Evolutionary conservation across 495 filamentous ascomycete species (phyloP), one percentile per base, ranked within the genome.

Genomic region (Chaetomium cochliodes): DNA sequence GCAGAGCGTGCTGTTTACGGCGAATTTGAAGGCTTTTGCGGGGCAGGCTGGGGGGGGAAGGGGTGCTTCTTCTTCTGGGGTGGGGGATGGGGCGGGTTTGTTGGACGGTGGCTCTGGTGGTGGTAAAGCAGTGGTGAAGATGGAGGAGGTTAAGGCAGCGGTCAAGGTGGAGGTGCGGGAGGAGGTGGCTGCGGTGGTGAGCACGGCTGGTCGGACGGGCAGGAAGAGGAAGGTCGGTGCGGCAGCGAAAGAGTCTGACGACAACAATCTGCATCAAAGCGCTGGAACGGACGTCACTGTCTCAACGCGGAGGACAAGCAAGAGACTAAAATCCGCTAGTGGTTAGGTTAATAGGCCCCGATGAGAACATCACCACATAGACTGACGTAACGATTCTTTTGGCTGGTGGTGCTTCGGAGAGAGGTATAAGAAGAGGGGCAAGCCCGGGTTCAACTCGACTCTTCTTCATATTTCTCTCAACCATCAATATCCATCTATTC

Each of bases 1-100:
- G 2, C 94, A 99, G 76, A 93, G 88, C 46, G 96, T 98, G 20
- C 82, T 99, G 6, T 99, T 99, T 73, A 94, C 94, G 0, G 96
- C 94, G 4, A 92, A 99, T 73, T 76, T 99, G 53, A 89, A 87
- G 72, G 86, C 90, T 0, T 98, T 98, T 72, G 85, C 92, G 11
- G 90, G 90, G 74, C 82, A 77, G 53, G 61, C 53, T 39, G 11
- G 16, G 28, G 33, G 13, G 2, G 50, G 9, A 2, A 23, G 54
- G 65, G 75, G 76, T 51, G 69, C 73, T 26, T 39, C 13, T 51
- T 69, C 73, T 26, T 22, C 22, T n/a, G 25, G 11, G 9, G 15
- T 15, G 30, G 23, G 12, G 22, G 18, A 6, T 5, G 13, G 3
- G 5, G 58, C 57, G 69, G 28, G 58, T 42, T 3, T 9, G 15